Evolutionary conservation across 2,329 filamentous ascomycete species (phyloP).

Genomic region (Xylaria sp.): DNA sequence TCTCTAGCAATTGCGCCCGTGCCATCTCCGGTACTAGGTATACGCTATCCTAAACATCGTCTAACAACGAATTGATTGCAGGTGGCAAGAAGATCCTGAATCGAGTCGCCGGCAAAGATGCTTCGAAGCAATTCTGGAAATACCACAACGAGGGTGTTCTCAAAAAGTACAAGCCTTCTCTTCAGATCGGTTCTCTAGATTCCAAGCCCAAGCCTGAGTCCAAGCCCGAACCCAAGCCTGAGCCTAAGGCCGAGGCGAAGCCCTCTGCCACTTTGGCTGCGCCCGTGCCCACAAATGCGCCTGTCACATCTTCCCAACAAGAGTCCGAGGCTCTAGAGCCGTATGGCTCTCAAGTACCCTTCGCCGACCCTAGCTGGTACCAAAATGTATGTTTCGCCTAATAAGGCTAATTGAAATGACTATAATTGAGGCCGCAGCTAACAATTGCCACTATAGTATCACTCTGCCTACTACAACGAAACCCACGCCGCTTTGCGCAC

Average conservation of each 20-base stretch:
- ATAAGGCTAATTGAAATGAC: neutral
- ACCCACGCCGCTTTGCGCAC: conserved; percentile 87
- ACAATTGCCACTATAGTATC: conserved; percentile 65
- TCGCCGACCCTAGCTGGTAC: conserved; percentile 93
- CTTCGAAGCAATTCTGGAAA: conserved; percentile 72
- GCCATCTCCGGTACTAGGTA: neutral
- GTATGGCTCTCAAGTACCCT: conserved; percentile 86
- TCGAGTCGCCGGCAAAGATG: conserved; percentile 68
- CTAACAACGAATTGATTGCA: conserved; percentile 35
- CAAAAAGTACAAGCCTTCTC: conserved; percentile 80
- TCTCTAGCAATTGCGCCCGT: neutral
- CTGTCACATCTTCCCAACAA: conserved; percentile 41
- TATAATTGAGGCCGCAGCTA: conserved; percentile 7
- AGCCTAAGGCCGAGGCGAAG: conserved; percentile 55
- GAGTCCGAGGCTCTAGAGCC: conserved; percentile 78
- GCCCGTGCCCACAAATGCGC: conserved; percentile 42
- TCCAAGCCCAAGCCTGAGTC: conserved; percentile 71
- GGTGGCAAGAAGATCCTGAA: conserved; percentile 70
- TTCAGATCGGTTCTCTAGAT: conserved; percentile 87
- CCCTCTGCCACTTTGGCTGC: conserved; percentile 58
- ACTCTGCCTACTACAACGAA: conserved; percentile 96
- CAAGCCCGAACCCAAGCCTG: conserved; percentile 57
- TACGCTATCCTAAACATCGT: neutral
- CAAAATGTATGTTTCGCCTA: conserved; percentile 69
- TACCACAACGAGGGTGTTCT: conserved; percentile 85